These are phyloP conservation scores for Yamadazyma sp. DNA, from an alignment of 805 yeast species.

Conservation along the genomic window DNA sequence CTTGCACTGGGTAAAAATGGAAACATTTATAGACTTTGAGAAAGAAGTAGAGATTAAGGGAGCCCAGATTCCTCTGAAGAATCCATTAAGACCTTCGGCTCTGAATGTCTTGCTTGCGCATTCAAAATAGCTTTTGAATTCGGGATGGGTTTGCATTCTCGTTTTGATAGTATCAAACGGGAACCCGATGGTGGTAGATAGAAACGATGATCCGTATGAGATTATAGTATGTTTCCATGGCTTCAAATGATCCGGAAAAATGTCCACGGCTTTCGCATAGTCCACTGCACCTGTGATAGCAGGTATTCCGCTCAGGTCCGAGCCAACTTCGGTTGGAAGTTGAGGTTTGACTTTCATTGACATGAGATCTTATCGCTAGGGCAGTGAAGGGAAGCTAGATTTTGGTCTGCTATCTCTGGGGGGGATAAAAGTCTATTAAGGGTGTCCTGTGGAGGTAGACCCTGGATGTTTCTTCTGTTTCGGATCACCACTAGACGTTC, in stretches of 20 bases:
- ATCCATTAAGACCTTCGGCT: slow-evolving; percentile 66
- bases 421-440: no score
- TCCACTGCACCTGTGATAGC: slow-evolving; percentile 61
- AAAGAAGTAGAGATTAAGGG: slow-evolving; percentile 68
- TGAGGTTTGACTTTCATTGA: no score
- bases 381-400: no score
- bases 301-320: slow-evolving; percentile 38
- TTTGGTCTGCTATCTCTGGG: no score
- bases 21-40: slow-evolving; percentile 64
- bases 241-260: slow-evolving; percentile 46
- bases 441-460: no score
- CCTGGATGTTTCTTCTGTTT: no score
- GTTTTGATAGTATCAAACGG: slow-evolving; percentile 88
- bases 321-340: no score
- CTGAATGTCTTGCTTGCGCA: slow-evolving; percentile 56
- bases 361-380: slow-evolving; percentile 1
- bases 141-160: slow-evolving; percentile 74
- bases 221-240: slow-evolving; percentile 59
- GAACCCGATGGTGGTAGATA: slow-evolving; percentile 70
- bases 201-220: slow-evolving; percentile 63
- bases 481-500: no score
- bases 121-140: slow-evolving; percentile 52
- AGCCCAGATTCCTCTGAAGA: slow-evolving; percentile 75
- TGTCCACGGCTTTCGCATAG: slow-evolving; percentile 43
- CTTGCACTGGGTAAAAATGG: slow-evolving; percentile 57